Conservation (phyloP, 2,329 filamentous ascomycete species). For the Sporothrix brunneoviolacea region DNA sequence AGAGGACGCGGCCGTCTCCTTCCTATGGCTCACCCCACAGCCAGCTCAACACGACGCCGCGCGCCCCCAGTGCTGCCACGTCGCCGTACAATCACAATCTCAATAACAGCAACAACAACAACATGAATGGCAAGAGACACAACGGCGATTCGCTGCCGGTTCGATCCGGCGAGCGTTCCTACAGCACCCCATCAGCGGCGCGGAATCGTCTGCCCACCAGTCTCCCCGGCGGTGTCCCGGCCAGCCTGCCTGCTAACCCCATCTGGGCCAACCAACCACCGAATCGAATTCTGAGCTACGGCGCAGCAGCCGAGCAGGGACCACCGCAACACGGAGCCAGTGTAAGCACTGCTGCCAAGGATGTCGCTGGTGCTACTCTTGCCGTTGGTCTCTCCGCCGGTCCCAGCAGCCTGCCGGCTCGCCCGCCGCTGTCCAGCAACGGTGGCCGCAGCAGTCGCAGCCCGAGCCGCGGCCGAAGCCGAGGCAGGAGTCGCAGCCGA, state of each 20-base stretch:
- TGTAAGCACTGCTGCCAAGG: background rate
- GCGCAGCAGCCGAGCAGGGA: background rate
- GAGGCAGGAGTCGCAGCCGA: background rate
- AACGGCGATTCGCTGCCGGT: background rate
- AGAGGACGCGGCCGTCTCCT: constrained; percentile 14
- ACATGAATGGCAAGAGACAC: background rate
- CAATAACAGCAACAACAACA: background rate
- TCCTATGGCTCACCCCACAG: background rate
- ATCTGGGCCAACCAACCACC: constrained; percentile 6
- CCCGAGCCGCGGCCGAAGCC: constrained; percentile 1
- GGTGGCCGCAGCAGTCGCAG: constrained; percentile 1
- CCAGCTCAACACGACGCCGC: too few species aligned
- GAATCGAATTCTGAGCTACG: constrained; percentile 11
- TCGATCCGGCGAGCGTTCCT: too few species aligned
- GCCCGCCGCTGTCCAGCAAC: constrained; percentile 3
- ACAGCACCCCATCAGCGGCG: too few species aligned
- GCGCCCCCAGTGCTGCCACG: too few species aligned
- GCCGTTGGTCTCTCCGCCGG: background rate
- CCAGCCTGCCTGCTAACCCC: constrained; percentile 7
- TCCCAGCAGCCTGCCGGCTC: constrained; percentile 8
- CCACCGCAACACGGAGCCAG: background rate
- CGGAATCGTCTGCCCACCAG: background rate
- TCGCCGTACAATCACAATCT: too few species aligned
- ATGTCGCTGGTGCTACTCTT: too few species aligned
- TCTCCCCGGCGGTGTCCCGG: constrained; percentile 1